Evolutionary conservation across 1,139 yeast species (phyloP).

Genomic region (Meyerozyma sp.): DNA sequence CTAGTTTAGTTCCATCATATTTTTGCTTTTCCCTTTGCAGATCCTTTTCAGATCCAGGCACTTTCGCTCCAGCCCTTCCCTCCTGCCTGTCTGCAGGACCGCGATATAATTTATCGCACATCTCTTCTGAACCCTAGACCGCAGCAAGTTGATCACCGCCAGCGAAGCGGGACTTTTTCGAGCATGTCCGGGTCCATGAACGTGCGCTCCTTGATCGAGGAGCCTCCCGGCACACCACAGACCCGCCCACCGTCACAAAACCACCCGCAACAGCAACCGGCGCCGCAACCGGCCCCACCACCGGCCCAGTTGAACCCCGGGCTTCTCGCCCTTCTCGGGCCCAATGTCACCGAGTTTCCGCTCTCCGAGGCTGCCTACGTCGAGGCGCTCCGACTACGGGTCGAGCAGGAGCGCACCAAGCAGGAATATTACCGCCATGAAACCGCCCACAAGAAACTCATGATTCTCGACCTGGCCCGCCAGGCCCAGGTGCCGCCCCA

Average conservation of each 20-base stretch:
- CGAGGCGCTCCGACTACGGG: slow-evolving; percentile 57
- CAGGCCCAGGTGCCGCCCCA: slow-evolving; percentile 62
- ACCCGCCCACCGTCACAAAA: neutral
- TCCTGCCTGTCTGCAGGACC: neutral
- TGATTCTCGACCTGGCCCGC: slow-evolving; percentile 57
- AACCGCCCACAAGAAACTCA: slow-evolving; percentile 52
- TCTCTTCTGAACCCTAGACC: neutral
- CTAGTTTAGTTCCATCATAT: too few species aligned
- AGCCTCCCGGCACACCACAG: neutral
- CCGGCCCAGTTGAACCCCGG: slow-evolving; percentile 7
- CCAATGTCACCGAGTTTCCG: slow-evolving; percentile 51
- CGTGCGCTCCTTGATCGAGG: slow-evolving; percentile 2
- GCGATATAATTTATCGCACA: neutral
- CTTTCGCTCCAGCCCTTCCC: too few species aligned
- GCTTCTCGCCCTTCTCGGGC: slow-evolving; percentile 43
- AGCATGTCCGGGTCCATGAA: slow-evolving; percentile 4
- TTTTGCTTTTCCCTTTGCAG: too few species aligned
- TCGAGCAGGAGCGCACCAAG: slow-evolving; percentile 79
- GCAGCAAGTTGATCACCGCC: neutral
- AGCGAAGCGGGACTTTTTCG: neutral
- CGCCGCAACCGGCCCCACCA: slow-evolving; percentile 1
- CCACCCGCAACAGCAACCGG: neutral
- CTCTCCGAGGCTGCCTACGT: slow-evolving; percentile 57
- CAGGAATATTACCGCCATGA: slow-evolving; percentile 76
- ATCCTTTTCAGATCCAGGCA: too few species aligned